Base-by-base conservation (phyloP, 2,329 filamentous ascomycete genomes). In the Microdochium bolleyi region DNA sequence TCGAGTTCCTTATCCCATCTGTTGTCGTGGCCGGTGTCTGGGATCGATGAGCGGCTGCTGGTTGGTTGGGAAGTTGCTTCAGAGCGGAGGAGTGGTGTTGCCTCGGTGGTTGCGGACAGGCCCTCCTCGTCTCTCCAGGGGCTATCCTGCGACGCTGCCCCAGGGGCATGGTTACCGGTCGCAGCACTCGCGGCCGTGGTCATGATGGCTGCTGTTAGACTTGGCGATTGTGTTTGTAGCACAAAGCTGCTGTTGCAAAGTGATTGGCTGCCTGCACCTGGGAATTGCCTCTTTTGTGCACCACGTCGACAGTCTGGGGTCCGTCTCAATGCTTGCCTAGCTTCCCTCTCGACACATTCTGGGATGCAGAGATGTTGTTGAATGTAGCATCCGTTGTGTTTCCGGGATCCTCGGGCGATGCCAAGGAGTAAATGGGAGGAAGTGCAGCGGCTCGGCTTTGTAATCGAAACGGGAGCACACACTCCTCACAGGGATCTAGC, bases 1-100 rank as follows among this genome's bases (percentile, higher is more conserved):
- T 59, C 59, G 24, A 53, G 56, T 30, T 58, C 57, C 11, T 46
- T 46, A 50, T 51, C 22, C 30, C 10, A 24, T n/a, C n/a, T n/a
- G 41, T 5, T 30, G 48, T 30, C 14, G 10, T 25, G 13, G 48
- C 21, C 41, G 8, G 16, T 22, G 24, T 25, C 48, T 16, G 48
- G 24, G 24, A 25, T 16, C 3, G 48, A 30, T 16, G 24, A 27
- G 24, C 24, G 24, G 24, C 48, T 30, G 48, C 24, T 49, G 3
- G 13, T 24, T 49, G 48, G 48, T 8, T 9, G 11, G 9, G 48
- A 30, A 21, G 24, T 49, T n/a, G 48, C 24, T 3, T 7, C 14
- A 7, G 48, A 30, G 24, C 48, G 48, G 13, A 49, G 48, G 11
- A 49, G 48, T 19, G 48, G 48, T 19, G 48, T 30, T 14, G 48